Conservation (phyloP, 2,329 filamentous ascomycete genomes). For the Raffaelea ambrosiae region DNA sequence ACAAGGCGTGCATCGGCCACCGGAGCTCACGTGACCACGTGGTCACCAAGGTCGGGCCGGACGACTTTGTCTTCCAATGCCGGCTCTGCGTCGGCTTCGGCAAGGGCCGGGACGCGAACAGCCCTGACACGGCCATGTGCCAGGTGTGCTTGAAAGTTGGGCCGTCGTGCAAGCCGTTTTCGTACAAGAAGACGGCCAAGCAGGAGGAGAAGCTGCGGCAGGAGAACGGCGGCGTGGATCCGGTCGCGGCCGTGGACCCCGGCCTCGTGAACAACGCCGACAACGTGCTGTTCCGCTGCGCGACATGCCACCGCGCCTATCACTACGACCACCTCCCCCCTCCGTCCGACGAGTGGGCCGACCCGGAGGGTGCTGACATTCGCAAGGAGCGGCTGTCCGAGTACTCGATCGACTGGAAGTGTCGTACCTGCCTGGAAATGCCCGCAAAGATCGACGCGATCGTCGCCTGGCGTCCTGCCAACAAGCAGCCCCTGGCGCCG, state of each 20-base stretch:
- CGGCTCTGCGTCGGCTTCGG: conserved; percentile 68
- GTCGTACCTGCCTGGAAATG: conserved; percentile 63
- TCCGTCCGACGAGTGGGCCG: conserved; percentile 23
- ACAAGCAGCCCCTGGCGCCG: conserved; percentile 6
- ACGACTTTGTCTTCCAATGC: conserved; percentile 83
- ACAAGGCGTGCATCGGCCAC: conserved; percentile 72
- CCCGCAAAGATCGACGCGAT: conserved; percentile 62
- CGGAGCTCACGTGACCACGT: conserved; percentile 73
- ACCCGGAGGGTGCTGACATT: conserved; percentile 33
- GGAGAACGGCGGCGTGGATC: conserved; percentile 72
- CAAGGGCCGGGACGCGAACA: conserved; percentile 57
- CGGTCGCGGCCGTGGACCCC: conserved; percentile 54
- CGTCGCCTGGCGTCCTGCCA: conserved; percentile 77
- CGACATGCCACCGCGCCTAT: conserved; percentile 65
- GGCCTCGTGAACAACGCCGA: conserved; percentile 64
- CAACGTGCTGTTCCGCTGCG: conserved; percentile 78
- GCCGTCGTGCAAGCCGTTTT: conserved; percentile 64
- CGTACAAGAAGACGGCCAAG: conserved; percentile 59
- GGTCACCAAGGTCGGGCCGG: conserved; percentile 72
- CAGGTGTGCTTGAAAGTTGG: conserved; percentile 60
- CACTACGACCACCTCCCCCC: conserved; percentile 76
- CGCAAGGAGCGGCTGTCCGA: conserved; percentile 58
- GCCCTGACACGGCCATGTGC: conserved; percentile 66
- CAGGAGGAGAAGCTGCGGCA: conserved; percentile 79
- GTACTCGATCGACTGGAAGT: conserved; percentile 69